Percentiles rank a stretch among this genome's conserved stretches.
Evolutionary conservation across 164 flowering plant genomes (phyloP).

Genomic region (Cinnamomum chago): DNA sequence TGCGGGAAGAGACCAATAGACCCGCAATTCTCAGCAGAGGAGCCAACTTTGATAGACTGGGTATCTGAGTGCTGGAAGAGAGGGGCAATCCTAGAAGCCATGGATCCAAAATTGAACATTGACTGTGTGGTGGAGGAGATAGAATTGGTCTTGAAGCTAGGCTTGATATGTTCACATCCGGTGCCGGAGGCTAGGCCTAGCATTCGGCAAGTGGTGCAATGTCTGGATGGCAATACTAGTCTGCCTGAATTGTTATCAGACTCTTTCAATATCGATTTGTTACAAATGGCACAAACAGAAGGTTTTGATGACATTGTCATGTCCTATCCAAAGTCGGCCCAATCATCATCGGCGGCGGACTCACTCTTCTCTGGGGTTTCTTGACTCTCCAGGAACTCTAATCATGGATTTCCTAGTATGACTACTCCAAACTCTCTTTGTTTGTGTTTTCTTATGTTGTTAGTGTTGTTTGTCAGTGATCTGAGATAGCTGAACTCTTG

Average conservation of each 20-base stretch:
- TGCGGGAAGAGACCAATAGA: slow-evolving; percentile 19
- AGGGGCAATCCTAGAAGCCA: slow-evolving; percentile 14
- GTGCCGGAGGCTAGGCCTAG: slow-evolving; percentile 11
- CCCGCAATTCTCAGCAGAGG: not conserved
- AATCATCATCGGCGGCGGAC: not conserved
- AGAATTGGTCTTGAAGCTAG: slow-evolving; percentile 21
- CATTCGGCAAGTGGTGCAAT: slow-evolving; percentile 19
- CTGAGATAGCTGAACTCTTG: no score
- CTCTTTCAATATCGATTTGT: not conserved
- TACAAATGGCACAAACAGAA: not conserved
- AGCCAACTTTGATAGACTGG: slow-evolving; percentile 13
- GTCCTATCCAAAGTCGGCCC: not conserved
- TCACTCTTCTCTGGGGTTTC: not conserved
- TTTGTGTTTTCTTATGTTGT: no score
- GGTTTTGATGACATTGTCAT: slow-evolving; percentile 1
- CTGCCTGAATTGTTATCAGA: not conserved
- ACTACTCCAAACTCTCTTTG: no score
- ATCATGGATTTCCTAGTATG: no score
- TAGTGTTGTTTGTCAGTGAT: no score
- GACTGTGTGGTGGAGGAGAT: slow-evolving; percentile 10
- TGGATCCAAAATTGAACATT: slow-evolving; percentile 16
- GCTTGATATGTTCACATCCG: slow-evolving; percentile 15
- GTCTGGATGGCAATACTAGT: slow-evolving; percentile 4
- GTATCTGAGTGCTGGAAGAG: slow-evolving; percentile 6
- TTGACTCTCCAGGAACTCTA: not conserved